Evolutionary conservation across 2,329 filamentous ascomycete species (phyloP), one percentile per base, ranked within the genome.

Genomic region (Ceratocystis colombiana): DNA sequence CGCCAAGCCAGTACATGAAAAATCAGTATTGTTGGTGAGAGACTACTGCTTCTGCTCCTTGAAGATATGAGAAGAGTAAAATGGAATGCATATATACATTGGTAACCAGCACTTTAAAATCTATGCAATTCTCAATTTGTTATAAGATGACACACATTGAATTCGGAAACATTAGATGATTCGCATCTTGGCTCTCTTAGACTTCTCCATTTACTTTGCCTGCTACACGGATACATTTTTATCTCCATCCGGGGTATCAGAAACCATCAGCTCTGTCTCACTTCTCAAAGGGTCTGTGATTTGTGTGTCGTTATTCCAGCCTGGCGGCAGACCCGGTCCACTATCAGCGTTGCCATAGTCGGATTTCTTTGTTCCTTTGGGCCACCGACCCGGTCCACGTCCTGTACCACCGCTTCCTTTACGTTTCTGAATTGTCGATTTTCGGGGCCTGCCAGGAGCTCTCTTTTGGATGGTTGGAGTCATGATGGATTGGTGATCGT

Each of bases 331-430:
- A 1, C 84, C 84, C 1, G 84, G 84, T 0, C 84, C 84, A 70
- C 84, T 86, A 44, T 83, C 82, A 0, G 84, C 84, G 68, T 86
- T 86, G 0, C 84, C 84, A 66, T 87, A 87, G 71, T 87, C 84
- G 48, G 82, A 82, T 73, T 87, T 87, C 74, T 86, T 87, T 0
- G 84, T 86, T 4, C 84, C 84, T 72, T 87, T 87, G 0, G 84
- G 84, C 83, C 84, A 87, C 53, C 84, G 79, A 0, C 84, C 84
- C 0, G 84, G 84, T 0, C 84, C 84, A 64, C 84, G 80, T 1
- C 84, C 84, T 0, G 84, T 87, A 3, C 84, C 84, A 1, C 84
- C 84, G 20, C 55, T n/a, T 10, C 22, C 48, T 4, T 68, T 68
- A 15, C 64, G 67, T 61, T 68, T 68, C 15, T 64, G 67, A 2